phyloP scores from a whole-genome alignment of 805 yeast genomes.

The Wickerhamiella siamensis region DNA sequence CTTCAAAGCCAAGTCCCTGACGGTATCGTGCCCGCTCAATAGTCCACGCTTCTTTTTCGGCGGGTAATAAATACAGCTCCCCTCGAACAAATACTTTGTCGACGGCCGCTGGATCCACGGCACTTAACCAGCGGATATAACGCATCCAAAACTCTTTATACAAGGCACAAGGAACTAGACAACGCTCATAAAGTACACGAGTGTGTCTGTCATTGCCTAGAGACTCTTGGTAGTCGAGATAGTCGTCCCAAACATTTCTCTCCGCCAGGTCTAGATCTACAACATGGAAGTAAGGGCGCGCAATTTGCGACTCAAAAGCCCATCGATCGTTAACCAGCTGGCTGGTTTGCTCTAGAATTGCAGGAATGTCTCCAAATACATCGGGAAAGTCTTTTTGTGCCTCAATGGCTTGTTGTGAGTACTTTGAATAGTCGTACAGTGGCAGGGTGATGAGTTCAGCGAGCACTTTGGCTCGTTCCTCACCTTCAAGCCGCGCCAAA shows the following conservation, averaged over 20 bases:
- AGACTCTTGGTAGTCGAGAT: constrained; percentile 41
- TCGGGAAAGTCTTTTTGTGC: constrained; percentile 3
- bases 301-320: constrained; percentile 57
- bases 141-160: constrained; percentile 54
- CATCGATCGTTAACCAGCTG: constrained; percentile 46
- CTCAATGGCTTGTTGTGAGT: constrained; percentile 32
- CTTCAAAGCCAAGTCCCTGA: constrained; percentile 1
- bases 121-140: constrained; percentile 40
- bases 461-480: constrained; percentile 29
- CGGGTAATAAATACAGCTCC: not conserved
- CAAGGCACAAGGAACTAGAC: constrained; percentile 41
- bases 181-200: constrained; percentile 49
- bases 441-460: constrained; percentile 35
- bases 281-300: constrained; percentile 45
- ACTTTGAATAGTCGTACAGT: constrained; percentile 74
- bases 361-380: constrained; percentile 7
- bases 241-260: constrained; percentile 43
- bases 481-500: constrained; percentile 40
- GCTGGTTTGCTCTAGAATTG: constrained; percentile 35
- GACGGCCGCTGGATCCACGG: not conserved
- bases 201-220: constrained; percentile 23
- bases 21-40: constrained; percentile 4
- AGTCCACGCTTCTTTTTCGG: not conserved
- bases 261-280: constrained; percentile 33
- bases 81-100: not conserved